A percentile compares a stretch with the other conserved stretches of the same genome.
Evolutionary conservation across 1,139 yeast species (phyloP).

Genomic region (Kurtzmaniella quercitrusa): DNA sequence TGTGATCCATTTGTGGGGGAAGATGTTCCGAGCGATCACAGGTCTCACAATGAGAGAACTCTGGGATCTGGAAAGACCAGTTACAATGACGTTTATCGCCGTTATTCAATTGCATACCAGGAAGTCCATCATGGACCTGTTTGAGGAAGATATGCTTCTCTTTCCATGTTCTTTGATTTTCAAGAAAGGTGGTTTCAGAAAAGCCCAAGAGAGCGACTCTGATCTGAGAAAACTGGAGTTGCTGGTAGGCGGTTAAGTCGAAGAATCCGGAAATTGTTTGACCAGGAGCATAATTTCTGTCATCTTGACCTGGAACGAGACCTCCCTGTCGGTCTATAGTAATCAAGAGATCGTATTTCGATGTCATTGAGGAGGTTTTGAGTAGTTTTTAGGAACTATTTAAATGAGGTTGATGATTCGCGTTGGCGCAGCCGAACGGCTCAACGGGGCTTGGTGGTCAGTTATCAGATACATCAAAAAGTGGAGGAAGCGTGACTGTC

Average conservation of each 20-base stretch:
- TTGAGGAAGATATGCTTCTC: constrained; percentile 8
- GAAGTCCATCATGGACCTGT: constrained; percentile 1
- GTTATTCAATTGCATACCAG: neutral
- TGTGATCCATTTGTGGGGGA: constrained; percentile 5
- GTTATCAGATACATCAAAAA: neutral
- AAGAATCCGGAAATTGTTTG: constrained; percentile 5
- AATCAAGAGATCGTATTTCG: constrained; percentile 8
- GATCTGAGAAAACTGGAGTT: constrained; percentile 3
- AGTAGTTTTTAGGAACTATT: neutral
- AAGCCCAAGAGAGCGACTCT: constrained; percentile 7
- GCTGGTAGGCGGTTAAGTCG: constrained; percentile 4
- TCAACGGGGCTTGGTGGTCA: neutral
- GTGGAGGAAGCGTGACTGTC: too few relatives aligned
- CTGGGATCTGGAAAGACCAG: constrained; percentile 6
- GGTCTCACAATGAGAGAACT: constrained; percentile 6
- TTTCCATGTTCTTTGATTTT: constrained; percentile 3
- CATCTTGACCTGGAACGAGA: constrained; percentile 4
- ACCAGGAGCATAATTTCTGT: constrained; percentile 6
- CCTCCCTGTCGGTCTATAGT: constrained; percentile 4
- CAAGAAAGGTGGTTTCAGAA: constrained; percentile 5
- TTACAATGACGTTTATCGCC: neutral
- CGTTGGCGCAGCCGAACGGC: neutral
- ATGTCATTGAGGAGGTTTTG: constrained; percentile 3
- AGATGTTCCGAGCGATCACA: constrained; percentile 4
- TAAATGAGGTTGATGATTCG: neutral